Percentiles rank a stretch among this genome's conserved stretches.
Conservation (phyloP, 768 basidiomycete genomes). For the Astraeus odoratus region DNA sequence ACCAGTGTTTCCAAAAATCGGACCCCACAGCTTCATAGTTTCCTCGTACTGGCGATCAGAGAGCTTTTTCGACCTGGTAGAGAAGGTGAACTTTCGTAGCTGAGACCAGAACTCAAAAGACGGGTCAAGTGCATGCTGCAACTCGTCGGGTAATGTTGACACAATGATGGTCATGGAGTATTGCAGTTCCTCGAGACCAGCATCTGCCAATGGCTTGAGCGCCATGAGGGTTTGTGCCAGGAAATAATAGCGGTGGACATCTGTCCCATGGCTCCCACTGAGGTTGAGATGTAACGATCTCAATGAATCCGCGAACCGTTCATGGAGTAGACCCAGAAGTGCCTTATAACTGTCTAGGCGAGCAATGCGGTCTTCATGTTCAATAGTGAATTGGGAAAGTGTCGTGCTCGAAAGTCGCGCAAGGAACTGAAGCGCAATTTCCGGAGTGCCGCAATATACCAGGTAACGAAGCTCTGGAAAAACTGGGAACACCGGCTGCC, state of each 20-base stretch:
- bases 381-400: background rate
- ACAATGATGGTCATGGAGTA: background rate
- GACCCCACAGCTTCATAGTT: no score
- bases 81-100: no score
- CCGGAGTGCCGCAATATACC: constrained; percentile 1
- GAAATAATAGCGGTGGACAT: background rate
- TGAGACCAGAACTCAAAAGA: no score
- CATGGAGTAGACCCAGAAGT: background rate
- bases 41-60: no score
- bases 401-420: background rate
- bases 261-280: background rate
- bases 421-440: background rate
- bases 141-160: background rate
- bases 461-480: constrained; percentile 2
- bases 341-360: background rate
- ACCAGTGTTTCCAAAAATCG: no score
- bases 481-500: background rate
- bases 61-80: no score
- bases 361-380: background rate
- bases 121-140: constrained; percentile 2
- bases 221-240: background rate
- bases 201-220: background rate
- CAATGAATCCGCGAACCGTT: background rate
- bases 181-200: constrained; percentile 2
- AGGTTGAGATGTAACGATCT: constrained; percentile 6